These are phyloP conservation scores for Ajuga chamaepitys DNA, from an alignment of 257 asterid species.

Conservation along the genomic window DNA sequence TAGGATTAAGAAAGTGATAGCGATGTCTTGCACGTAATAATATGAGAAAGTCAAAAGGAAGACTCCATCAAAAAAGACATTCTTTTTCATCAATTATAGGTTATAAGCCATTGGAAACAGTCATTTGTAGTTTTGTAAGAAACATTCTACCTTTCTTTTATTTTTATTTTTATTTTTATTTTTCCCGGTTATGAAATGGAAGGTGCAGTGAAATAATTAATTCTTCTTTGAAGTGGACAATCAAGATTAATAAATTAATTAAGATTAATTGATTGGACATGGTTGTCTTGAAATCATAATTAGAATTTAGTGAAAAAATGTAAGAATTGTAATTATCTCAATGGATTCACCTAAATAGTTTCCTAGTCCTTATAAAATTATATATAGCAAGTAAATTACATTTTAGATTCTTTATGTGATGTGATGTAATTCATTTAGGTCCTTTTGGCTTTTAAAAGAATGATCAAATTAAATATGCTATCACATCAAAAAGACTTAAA, in stretches of 20 bases:
- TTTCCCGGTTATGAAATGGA: neutral
- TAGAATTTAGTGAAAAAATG: slow-evolving; percentile 5
- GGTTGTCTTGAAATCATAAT: slow-evolving; percentile 7
- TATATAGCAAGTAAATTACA: no score
- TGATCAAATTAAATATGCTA: no score
- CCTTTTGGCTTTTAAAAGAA: no score
- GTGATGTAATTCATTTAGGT: neutral
- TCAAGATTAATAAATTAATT: neutral
- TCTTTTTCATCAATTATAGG: slow-evolving; percentile 9
- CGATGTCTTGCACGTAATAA: slow-evolving; percentile 18
- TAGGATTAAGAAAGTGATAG: slow-evolving; percentile 9
- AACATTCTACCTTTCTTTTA: neutral
- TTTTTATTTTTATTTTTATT: no score
- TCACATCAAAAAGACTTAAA: no score
- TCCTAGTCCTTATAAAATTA: no score
- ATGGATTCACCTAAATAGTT: no score
- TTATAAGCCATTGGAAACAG: slow-evolving; percentile 20
- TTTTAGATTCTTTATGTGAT: neutral
- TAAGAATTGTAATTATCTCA: no score
- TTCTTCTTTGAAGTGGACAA: neutral
- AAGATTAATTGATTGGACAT: neutral
- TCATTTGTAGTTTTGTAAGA: slow-evolving; percentile 17
- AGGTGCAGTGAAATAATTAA: no score
- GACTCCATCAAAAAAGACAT: slow-evolving; percentile 25
- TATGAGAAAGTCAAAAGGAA: slow-evolving; percentile 33